Evolutionary conservation across 2,329 filamentous ascomycete genomes (phyloP).

Genomic region (Geosmithia flava): DNA sequence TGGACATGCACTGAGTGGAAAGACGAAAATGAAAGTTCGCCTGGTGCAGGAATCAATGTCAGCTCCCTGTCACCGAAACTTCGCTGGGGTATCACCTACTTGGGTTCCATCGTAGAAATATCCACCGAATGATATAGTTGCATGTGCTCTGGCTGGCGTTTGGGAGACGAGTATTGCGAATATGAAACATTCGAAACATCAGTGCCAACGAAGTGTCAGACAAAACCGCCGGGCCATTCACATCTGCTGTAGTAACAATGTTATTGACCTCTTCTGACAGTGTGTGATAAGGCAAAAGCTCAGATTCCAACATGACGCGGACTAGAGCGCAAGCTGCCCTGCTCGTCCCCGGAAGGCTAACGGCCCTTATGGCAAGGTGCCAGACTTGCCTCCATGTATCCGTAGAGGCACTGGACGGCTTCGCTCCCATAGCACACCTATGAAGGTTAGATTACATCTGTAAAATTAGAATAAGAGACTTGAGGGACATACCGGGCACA

Average conservation of each 20-base stretch:
- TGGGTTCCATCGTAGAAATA: constrained; percentile 71
- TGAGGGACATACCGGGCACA: constrained; percentile 52
- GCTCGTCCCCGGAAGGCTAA: constrained; percentile 59
- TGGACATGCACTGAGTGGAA: constrained; percentile 51
- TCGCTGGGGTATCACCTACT: constrained; percentile 34
- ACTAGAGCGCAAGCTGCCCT: constrained; percentile 68
- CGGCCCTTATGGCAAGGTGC: constrained; percentile 58
- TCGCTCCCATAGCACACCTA: constrained; percentile 2
- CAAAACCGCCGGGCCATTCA: constrained; percentile 66
- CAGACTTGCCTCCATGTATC: constrained; percentile 60
- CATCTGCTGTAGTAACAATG: constrained; percentile 64
- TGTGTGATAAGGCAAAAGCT: constrained; percentile 54
- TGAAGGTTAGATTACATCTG: constrained; percentile 2
- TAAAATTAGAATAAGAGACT: constrained; percentile 7
- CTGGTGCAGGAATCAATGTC: constrained; percentile 20
- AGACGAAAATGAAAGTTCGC: constrained; percentile 55
- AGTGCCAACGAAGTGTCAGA: constrained; percentile 70
- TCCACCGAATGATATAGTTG: constrained; percentile 67
- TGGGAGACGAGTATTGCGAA: constrained; percentile 55
- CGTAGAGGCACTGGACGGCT: constrained; percentile 19
- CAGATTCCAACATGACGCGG: constrained; percentile 50
- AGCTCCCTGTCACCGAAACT: constrained; percentile 3
- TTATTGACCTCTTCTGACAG: constrained; percentile 58
- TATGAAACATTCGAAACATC: constrained; percentile 56
- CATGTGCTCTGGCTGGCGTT: constrained; percentile 54